Evolutionary conservation across 2,329 filamentous ascomycete genomes (phyloP).

Genomic region (Apiospora malaysiana): DNA sequence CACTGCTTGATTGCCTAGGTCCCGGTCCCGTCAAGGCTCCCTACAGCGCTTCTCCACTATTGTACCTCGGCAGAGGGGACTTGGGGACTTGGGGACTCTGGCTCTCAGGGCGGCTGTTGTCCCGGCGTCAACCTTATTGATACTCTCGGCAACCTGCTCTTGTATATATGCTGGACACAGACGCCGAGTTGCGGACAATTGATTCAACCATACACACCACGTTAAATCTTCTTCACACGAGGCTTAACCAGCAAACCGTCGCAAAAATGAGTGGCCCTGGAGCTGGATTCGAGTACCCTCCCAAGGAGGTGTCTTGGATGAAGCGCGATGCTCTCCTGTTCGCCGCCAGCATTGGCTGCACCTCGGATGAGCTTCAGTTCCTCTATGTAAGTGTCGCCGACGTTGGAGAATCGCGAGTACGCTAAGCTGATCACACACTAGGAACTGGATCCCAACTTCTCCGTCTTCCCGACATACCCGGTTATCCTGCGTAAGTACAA

Average conservation of each 20-base stretch:
- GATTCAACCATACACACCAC: background rate
- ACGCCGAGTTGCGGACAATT: background rate
- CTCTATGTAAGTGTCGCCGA: constrained; percentile 70
- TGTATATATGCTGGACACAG: background rate
- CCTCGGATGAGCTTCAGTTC: constrained; percentile 87
- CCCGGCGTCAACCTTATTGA: constrained; percentile 14
- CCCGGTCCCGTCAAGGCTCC: background rate
- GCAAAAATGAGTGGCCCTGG: constrained; percentile 55
- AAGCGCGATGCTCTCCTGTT: constrained; percentile 91
- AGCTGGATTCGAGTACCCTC: constrained; percentile 80
- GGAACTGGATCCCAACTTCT: constrained; percentile 88
- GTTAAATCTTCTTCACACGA: background rate
- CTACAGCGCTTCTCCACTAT: constrained; percentile 24
- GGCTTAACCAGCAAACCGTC: background rate
- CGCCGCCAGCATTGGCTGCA: constrained; percentile 86
- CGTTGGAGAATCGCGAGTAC: background rate
- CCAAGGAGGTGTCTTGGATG: constrained; percentile 78
- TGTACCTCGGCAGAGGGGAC: constrained; percentile 26
- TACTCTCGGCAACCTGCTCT: constrained; percentile 11
- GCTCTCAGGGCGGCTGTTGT: constrained; percentile 19
- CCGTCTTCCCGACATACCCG: constrained; percentile 88
- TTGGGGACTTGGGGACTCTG: constrained; percentile 11
- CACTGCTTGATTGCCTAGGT: background rate
- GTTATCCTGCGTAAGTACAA: constrained; percentile 73
- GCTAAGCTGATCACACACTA: constrained; percentile 41